phyloP scores from a whole-genome alignment of 192 early-diverging fungal genomes.

The Paraglomus brasilianum region DNA sequence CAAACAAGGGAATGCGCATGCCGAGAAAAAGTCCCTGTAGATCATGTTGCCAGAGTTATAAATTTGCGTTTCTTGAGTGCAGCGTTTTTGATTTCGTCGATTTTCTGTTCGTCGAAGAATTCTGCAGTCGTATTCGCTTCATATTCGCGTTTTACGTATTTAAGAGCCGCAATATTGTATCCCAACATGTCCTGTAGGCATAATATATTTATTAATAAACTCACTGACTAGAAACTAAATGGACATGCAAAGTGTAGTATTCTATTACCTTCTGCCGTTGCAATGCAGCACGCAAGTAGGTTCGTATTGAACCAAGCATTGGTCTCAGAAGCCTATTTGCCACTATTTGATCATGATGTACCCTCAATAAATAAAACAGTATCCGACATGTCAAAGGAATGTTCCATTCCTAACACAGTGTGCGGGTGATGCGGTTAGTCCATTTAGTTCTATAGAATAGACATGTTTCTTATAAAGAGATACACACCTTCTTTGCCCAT shows the following conservation, averaged over 20 bases:
- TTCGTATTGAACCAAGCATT: conserved; percentile 70
- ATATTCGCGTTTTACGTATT: conserved; percentile 74
- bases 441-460: background rate
- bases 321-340: conserved; percentile 76
- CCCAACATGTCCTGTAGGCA: conserved; percentile 70
- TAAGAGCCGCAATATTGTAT: conserved; percentile 84
- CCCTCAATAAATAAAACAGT: conserved; percentile 79
- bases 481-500: conserved; percentile 75
- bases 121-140: conserved; percentile 68
- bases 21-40: background rate
- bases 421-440: conserved; percentile 1
- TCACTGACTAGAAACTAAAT: too few species aligned
- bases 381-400: conserved; percentile 77
- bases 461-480: background rate
- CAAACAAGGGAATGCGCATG: too few species aligned
- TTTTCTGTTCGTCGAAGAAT: conserved; percentile 63
- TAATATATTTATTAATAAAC: background rate
- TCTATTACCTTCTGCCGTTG: conserved; percentile 57
- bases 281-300: conserved; percentile 61
- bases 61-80: conserved; percentile 79
- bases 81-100: conserved; percentile 48
- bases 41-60: conserved; percentile 45
- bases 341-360: conserved; percentile 88
- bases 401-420: conserved; percentile 63
- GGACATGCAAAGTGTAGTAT: background rate